Percentiles rank a stretch among this genome's conserved stretches.
These are phyloP conservation scores for Trichoderma breve DNA, from an alignment of 2,329 filamentous ascomycete genomes.

Conservation along the genomic window DNA sequence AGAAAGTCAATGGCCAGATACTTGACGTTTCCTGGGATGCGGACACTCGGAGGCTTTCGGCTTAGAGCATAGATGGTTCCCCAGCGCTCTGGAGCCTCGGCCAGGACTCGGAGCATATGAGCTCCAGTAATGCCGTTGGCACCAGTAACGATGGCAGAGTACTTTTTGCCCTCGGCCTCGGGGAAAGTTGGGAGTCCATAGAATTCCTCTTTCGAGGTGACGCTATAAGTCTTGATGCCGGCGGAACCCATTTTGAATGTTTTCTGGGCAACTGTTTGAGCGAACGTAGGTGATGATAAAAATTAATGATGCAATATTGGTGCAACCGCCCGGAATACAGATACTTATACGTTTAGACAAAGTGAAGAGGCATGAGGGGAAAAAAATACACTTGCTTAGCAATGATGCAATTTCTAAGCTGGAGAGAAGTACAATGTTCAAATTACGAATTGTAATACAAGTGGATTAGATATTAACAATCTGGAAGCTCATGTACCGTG, in stretches of 20 bases:
- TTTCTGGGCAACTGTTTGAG: no score
- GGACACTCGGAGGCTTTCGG: neutral
- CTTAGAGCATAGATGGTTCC: constrained; percentile 14
- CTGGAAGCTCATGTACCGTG: neutral
- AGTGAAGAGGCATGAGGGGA: fast-evolving
- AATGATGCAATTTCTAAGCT: neutral
- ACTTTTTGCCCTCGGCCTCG: neutral
- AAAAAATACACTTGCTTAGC: neutral
- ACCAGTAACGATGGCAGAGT: constrained; percentile 20
- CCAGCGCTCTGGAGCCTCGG: constrained; percentile 14
- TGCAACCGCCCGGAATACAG: neutral
- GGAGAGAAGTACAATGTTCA: neutral
- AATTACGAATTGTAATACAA: neutral
- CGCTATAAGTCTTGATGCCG: neutral
- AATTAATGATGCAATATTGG: neutral
- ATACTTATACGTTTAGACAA: neutral
- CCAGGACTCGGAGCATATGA: constrained; percentile 12
- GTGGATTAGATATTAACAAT: neutral
- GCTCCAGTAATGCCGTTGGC: constrained; percentile 21
- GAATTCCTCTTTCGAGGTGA: neutral
- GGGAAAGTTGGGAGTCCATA: constrained; percentile 12
- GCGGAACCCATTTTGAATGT: neutral
- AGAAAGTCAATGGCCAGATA: constrained; percentile 10
- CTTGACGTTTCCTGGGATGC: neutral
- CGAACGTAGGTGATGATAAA: no score